Conservation (phyloP, 2,329 filamentous ascomycete species). For the Venturia nashicola region DNA sequence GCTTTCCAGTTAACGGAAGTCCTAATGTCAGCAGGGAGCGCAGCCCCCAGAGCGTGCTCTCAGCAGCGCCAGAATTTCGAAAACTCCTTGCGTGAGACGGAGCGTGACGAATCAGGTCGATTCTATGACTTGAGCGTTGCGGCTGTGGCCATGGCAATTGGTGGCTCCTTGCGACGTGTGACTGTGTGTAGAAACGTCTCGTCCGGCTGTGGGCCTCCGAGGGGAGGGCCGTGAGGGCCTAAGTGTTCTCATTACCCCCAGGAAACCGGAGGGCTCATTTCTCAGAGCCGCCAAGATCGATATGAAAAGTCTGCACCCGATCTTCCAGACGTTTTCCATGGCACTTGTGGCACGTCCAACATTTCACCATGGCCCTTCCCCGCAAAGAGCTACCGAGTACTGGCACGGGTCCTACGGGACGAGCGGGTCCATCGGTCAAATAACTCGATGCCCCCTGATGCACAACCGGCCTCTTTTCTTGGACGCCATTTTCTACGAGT, state of each 20-base stretch:
- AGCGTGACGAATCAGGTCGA: background rate
- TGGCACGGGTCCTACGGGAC: too few relatives aligned
- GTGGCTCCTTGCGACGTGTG: background rate
- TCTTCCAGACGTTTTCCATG: background rate
- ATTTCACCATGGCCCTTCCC: background rate
- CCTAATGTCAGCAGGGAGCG: background rate
- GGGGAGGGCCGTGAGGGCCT: slow-evolving; percentile 12
- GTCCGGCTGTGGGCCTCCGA: background rate
- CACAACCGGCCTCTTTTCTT: too few relatives aligned
- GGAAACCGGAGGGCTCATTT: slow-evolving; percentile 10
- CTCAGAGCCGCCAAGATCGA: background rate
- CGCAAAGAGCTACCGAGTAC: background rate
- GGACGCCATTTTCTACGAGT: background rate
- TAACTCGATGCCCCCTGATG: background rate
- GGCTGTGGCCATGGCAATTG: background rate
- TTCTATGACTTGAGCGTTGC: background rate
- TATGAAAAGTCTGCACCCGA: background rate
- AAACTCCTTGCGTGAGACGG: background rate
- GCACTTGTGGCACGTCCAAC: background rate
- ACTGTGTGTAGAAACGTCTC: background rate
- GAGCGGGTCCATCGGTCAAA: background rate
- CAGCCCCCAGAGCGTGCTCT: background rate
- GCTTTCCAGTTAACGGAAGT: slow-evolving; percentile 11
- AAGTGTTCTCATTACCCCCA: slow-evolving; percentile 14
- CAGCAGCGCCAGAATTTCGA: background rate